These are phyloP conservation scores for Codiaeum variegatum DNA, from an alignment of 441 rosid genomes.

Conservation along the genomic window DNA sequence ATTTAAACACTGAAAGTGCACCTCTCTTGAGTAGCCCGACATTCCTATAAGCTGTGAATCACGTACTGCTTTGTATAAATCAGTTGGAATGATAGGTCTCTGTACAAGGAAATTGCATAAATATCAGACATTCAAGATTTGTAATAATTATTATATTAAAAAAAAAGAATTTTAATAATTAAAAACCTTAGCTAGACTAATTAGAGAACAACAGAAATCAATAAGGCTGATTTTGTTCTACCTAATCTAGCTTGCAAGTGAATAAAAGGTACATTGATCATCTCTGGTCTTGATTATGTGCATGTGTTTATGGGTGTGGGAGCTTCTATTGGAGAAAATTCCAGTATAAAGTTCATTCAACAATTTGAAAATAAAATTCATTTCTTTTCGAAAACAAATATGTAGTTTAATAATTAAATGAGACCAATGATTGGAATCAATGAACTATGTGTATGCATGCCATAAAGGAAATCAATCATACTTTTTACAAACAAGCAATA, in stretches of 20 bases:
- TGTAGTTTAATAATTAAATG: neutral
- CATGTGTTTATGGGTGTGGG: neutral
- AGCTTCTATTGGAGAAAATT: neutral
- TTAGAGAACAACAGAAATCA: neutral
- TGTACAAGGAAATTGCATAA: slow-evolving; percentile 28
- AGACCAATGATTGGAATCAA: neutral
- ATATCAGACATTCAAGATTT: slow-evolving; percentile 15
- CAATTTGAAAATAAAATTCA: too few species aligned
- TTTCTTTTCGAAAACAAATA: neutral
- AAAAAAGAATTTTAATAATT: neutral
- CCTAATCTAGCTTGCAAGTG: neutral
- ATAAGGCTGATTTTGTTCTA: neutral
- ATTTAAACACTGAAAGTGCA: slow-evolving; percentile 25
- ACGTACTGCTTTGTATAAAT: slow-evolving; percentile 66
- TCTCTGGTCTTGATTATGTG: neutral
- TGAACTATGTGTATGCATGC: neutral
- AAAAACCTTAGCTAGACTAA: neutral
- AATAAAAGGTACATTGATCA: neutral
- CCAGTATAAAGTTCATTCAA: neutral
- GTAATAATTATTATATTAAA: too few species aligned
- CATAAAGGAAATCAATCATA: neutral
- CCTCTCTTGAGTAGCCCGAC: slow-evolving; percentile 96
- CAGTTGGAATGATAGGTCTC: slow-evolving; percentile 82
- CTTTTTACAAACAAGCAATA: neutral
- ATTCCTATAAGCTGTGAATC: slow-evolving; percentile 88